phyloP scores from a whole-genome alignment of 2,329 filamentous ascomycete genomes.

The Coniosporium tulheliwenetii region DNA sequence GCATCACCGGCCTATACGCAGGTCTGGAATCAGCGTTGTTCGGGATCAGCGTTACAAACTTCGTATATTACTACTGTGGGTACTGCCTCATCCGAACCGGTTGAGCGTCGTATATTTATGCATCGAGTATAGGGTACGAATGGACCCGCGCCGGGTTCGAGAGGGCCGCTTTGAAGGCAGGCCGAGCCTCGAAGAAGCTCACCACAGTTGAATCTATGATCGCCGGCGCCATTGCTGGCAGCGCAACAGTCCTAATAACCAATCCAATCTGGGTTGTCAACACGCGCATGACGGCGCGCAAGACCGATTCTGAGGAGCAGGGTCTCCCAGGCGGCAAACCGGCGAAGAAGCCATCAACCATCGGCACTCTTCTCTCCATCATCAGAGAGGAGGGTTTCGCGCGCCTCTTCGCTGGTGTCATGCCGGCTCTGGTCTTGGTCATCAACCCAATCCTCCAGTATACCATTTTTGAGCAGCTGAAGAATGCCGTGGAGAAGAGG shows the following conservation, averaged over 20 bases:
- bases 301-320: slow-evolving; percentile 35
- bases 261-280: slow-evolving; percentile 99
- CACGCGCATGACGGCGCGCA: slow-evolving; percentile 90
- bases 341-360: slow-evolving; percentile 49
- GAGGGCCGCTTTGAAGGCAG: slow-evolving; percentile 54
- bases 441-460: slow-evolving; percentile 98
- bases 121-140: slow-evolving; percentile 54
- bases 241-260: slow-evolving; percentile 85
- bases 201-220: slow-evolving; percentile 90
- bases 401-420: slow-evolving; percentile 80
- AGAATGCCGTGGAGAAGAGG: slow-evolving; percentile 71
- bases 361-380: slow-evolving; percentile 67
- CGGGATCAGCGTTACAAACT: slow-evolving; percentile 96
- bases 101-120: not conserved
- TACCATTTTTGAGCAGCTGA: slow-evolving; percentile 96
- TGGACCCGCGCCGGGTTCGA: slow-evolving; percentile 86
- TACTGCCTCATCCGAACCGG: not conserved
- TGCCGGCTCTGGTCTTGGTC: slow-evolving; percentile 84
- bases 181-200: slow-evolving; percentile 63
- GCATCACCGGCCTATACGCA: slow-evolving; percentile 75
- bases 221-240: slow-evolving; percentile 83
- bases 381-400: slow-evolving; percentile 69
- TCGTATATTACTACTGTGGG: slow-evolving; percentile 95
- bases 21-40: slow-evolving; percentile 90
- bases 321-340: slow-evolving; percentile 19